Conservation (phyloP, 345 rosid genomes). For the Rhodamnia argentea region DNA sequence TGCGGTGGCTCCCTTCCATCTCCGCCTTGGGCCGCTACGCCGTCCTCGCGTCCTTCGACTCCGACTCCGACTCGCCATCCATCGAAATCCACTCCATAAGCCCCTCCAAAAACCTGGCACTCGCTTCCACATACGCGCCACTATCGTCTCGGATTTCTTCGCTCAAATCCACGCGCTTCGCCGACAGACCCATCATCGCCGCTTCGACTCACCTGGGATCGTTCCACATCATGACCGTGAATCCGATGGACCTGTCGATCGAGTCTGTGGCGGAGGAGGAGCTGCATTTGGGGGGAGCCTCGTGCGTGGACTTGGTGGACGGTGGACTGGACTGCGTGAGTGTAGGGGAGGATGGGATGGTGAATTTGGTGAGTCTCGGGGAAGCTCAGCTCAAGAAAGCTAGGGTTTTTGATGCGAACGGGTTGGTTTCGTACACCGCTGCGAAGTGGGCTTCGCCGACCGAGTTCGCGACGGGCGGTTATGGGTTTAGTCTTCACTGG, state of each 20-base stretch:
- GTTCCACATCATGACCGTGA: constrained; percentile 31
- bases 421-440: constrained; percentile 62
- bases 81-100: constrained; percentile 45
- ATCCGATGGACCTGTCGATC: constrained; percentile 14
- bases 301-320: constrained; percentile 61
- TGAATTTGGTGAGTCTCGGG: constrained; percentile 35
- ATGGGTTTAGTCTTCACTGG: constrained; percentile 74
- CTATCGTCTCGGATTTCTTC: constrained; percentile 49
- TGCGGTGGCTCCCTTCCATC: constrained; percentile 81
- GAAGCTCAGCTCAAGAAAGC: constrained; percentile 32
- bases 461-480: constrained; percentile 88
- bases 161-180: constrained; percentile 25
- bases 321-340: constrained; percentile 51
- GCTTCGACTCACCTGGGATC: constrained; percentile 21
- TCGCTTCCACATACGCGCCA: constrained; percentile 46
- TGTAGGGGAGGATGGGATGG: constrained; percentile 45
- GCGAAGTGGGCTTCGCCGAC: constrained; percentile 78
- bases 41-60: constrained; percentile 41
- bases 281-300: constrained; percentile 46
- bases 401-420: constrained; percentile 60
- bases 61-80: constrained; percentile 37
- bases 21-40: constrained; percentile 54
- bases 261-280: constrained; percentile 18
- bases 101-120: constrained; percentile 11
- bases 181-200: not conserved